These are phyloP conservation scores for Striga asiatica DNA, from an alignment of 257 asterid genomes.

Conservation along the genomic window DNA sequence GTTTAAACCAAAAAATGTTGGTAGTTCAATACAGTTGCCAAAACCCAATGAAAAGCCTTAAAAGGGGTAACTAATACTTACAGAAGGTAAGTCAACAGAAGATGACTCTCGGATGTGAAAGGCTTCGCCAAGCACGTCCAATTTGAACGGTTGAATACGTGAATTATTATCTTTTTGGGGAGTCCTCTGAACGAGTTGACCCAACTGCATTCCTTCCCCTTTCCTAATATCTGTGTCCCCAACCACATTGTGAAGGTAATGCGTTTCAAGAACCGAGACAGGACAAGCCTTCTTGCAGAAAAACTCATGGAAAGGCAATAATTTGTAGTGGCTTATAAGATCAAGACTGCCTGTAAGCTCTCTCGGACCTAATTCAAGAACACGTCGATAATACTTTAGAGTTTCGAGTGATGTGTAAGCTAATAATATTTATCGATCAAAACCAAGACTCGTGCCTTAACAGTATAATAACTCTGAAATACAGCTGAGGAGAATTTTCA, in stretches of 20 bases:
- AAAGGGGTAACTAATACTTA: slow-evolving; percentile 13
- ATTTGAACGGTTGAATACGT: slow-evolving; percentile 27
- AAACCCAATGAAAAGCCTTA: too few relatives aligned
- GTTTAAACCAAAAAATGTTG: too few relatives aligned
- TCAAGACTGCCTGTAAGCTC: slow-evolving; percentile 43
- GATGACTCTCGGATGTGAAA: slow-evolving; percentile 33
- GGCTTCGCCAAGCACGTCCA: slow-evolving; percentile 38
- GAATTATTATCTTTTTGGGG: slow-evolving; percentile 11
- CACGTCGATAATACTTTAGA: background rate
- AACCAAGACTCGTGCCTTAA: background rate
- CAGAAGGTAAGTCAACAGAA: slow-evolving; percentile 22
- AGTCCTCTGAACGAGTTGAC: slow-evolving; percentile 24
- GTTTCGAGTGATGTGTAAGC: background rate
- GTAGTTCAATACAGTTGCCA: too few relatives aligned
- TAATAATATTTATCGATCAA: background rate
- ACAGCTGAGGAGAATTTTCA: too few relatives aligned
- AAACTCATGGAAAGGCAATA: slow-evolving; percentile 35
- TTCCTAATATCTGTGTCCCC: slow-evolving; percentile 41
- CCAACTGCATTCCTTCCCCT: slow-evolving; percentile 52
- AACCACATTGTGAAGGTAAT: slow-evolving; percentile 41
- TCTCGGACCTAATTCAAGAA: slow-evolving; percentile 29
- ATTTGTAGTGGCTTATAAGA: slow-evolving; percentile 39
- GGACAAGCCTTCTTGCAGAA: slow-evolving; percentile 43
- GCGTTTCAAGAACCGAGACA: slow-evolving; percentile 30
- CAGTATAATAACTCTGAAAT: too few relatives aligned